A percentile compares a stretch with the other conserved stretches of the same genome.
Evolutionary conservation across 805 yeast species (phyloP).

Genomic region (Metschnikowia similis): DNA sequence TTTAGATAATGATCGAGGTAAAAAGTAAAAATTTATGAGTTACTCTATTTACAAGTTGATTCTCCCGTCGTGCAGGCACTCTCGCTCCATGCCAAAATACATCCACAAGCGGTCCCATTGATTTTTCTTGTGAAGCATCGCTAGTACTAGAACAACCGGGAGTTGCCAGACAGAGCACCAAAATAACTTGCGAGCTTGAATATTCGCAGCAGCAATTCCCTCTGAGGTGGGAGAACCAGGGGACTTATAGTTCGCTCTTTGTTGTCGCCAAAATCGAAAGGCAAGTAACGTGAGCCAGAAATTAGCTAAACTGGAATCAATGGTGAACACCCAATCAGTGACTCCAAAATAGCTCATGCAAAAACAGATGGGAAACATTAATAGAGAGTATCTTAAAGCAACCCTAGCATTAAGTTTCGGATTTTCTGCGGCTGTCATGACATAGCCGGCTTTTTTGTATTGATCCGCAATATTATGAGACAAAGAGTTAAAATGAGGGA

Average conservation of each 20-base stretch:
- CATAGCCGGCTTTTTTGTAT: constrained; percentile 89
- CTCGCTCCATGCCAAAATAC: constrained; percentile 17
- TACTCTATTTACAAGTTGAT: background rate
- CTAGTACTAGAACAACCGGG: constrained; percentile 83
- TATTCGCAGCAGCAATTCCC: constrained; percentile 56
- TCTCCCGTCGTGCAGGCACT: background rate
- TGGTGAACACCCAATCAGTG: constrained; percentile 73
- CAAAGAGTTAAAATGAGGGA: constrained; percentile 93
- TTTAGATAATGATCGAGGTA: too few species aligned
- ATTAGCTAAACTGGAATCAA: constrained; percentile 81
- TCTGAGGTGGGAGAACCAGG: constrained; percentile 31
- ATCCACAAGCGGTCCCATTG: constrained; percentile 69
- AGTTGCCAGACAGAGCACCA: constrained; percentile 95
- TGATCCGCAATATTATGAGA: constrained; percentile 86
- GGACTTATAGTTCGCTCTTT: constrained; percentile 43
- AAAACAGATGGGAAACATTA: constrained; percentile 90
- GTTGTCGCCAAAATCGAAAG: constrained; percentile 81
- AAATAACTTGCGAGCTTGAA: constrained; percentile 78
- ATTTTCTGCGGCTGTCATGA: constrained; percentile 94
- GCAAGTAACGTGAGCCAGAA: constrained; percentile 84
- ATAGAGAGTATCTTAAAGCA: constrained; percentile 80
- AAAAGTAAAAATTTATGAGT: background rate
- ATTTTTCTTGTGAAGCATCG: constrained; percentile 93
- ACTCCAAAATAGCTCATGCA: constrained; percentile 75
- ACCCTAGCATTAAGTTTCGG: constrained; percentile 92